Conservation (phyloP, 345 rosid species). For the Carallia brachiata region DNA sequence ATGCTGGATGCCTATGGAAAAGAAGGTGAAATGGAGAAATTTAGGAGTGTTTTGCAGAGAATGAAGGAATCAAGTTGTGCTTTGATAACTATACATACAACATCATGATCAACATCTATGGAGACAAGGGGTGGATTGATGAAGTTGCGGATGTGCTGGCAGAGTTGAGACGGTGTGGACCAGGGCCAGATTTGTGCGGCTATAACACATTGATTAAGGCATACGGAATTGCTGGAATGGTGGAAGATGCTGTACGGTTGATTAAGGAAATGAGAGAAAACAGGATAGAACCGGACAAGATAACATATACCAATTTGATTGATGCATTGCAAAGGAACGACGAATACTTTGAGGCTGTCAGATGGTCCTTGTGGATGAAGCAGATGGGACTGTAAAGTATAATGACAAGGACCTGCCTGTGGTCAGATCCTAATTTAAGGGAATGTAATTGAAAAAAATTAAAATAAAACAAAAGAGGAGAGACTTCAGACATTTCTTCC, state of each 20-base stretch:
- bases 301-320: constrained; percentile 70
- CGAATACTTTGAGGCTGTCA: constrained; percentile 77
- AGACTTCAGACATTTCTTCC: too few species aligned
- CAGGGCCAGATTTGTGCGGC: constrained; percentile 77
- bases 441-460: too few species aligned
- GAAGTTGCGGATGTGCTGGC: constrained; percentile 58
- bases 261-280: constrained; percentile 76
- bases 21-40: constrained; percentile 72
- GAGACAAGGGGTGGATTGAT: constrained; percentile 77
- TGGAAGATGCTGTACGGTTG: constrained; percentile 78
- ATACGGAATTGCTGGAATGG: constrained; percentile 90
- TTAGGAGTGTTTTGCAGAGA: constrained; percentile 60
- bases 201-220: constrained; percentile 94
- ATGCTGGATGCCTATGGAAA: constrained; percentile 85
- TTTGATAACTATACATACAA: constrained; percentile 70
- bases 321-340: constrained; percentile 71
- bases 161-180: constrained; percentile 62
- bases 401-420: not conserved
- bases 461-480: too few species aligned
- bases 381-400: constrained; percentile 58
- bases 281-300: constrained; percentile 70
- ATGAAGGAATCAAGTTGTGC: constrained; percentile 58
- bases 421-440: too few species aligned
- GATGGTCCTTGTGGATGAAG: constrained; percentile 98
- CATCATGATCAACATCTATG: constrained; percentile 86